Evolutionary conservation across 805 yeast species (phyloP).

Genomic region (Suhomyces emberorum): DNA sequence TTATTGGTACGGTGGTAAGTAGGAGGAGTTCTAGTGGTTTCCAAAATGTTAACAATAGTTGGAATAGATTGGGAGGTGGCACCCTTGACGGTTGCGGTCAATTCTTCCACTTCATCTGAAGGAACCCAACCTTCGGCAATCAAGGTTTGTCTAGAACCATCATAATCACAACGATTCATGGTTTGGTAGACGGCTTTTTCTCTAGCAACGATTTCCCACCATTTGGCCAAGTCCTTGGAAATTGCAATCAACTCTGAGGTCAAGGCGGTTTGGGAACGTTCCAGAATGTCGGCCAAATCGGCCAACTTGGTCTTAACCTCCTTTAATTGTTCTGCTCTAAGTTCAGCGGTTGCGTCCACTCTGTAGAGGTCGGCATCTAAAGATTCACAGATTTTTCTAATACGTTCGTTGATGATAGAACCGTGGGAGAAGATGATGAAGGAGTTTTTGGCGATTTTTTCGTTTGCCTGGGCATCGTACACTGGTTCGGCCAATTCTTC

Average conservation of each 20-base stretch:
- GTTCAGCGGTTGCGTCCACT: slow-evolving; percentile 41
- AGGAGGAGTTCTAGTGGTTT: slow-evolving; percentile 67
- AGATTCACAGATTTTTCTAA: slow-evolving; percentile 82
- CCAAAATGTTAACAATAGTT: slow-evolving; percentile 53
- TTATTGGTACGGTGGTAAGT: slow-evolving; percentile 69
- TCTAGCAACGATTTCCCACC: slow-evolving; percentile 58
- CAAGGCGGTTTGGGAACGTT: slow-evolving; percentile 58
- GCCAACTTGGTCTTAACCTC: slow-evolving; percentile 25
- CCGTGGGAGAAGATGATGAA: slow-evolving; percentile 95
- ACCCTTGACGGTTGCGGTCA: slow-evolving; percentile 64
- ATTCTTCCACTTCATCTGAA: slow-evolving; percentile 61
- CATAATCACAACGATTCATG: slow-evolving; percentile 76
- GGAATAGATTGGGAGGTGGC: slow-evolving; percentile 51
- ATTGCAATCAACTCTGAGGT: slow-evolving; percentile 75
- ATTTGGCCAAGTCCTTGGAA: slow-evolving; percentile 68
- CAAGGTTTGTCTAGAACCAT: slow-evolving; percentile 77
- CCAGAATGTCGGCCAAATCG: slow-evolving; percentile 35
- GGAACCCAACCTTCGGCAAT: slow-evolving; percentile 98
- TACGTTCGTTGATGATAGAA: slow-evolving; percentile 62
- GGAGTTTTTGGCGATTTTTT: slow-evolving; percentile 66
- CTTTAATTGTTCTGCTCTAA: slow-evolving; percentile 29
- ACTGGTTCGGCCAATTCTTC: slow-evolving; percentile 69
- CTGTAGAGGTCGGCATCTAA: slow-evolving; percentile 76
- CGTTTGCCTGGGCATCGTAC: slow-evolving; percentile 57
- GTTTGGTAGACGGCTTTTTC: slow-evolving; percentile 82